Evolutionary conservation across 2,329 filamentous ascomycete genomes (phyloP), one percentile per base, ranked within the genome.

Genomic region (Sporothrix pallida): DNA sequence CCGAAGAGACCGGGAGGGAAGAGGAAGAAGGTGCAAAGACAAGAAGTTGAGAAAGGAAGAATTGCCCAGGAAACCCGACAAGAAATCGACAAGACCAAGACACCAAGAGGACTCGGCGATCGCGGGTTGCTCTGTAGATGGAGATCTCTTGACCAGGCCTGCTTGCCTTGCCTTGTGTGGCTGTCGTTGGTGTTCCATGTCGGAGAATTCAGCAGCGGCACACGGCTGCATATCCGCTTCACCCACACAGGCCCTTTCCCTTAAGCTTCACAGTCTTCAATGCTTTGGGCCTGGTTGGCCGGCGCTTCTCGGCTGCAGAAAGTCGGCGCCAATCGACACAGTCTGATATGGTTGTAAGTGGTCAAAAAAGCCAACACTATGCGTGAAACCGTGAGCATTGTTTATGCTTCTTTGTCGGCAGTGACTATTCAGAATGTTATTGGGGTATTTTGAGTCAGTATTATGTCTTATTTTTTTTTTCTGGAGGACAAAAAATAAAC

Each of bases 91-190:
- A 44, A 31, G 31, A 8, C 58, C 23, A 60, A 12, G 13, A 37
- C 42, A 42, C 37, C 37, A 26, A 48, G 10, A 17, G 4, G 4
- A 65, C 42, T 46, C 42, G 62, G 62, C 62, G 62, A 67, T 67
- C 42, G 62, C 42, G 23, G 62, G 62, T 48, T 48, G 62, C 62
- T 23, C 42, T 67, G 42, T 44, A 48, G 62, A 67, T 65, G 60
- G 60, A 42, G 60, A 13, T 8, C 23, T 12, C 23, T 9, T 12
- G 31, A 37, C 31, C 31, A 37, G 31, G 31, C 31, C 7, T 37
- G 31, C 31, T 37, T 37, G 31, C 31, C 31, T 37, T 37, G 31
- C 31, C 31, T 37, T 37, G 31, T 7, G 4, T 37, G 31, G 31
- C 31, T 7, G 4, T 7, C 31, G 31, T 37, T 37, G 31, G 31